Conservation (phyloP, 108 stramenopile species). For the Fragilaria crotonensis region DNA sequence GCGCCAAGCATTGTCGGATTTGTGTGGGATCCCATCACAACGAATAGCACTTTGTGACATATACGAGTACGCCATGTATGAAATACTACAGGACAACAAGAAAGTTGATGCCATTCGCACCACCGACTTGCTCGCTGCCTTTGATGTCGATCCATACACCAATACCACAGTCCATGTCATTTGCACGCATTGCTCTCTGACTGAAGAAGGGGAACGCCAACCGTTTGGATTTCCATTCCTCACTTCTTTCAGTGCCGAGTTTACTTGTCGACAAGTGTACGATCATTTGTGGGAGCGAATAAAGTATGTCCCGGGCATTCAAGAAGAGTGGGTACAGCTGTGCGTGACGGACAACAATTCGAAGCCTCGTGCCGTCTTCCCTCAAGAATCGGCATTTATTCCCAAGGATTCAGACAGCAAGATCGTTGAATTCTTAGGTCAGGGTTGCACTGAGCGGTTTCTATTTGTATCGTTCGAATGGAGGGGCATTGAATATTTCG, state of each 20-base stretch:
- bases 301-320: conserved; percentile 16
- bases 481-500: conserved; percentile 6
- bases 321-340: conserved; percentile 19
- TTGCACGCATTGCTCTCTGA: conserved; percentile 6
- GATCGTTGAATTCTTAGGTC: conserved; percentile 19
- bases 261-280: conserved; percentile 44
- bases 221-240: conserved; percentile 59
- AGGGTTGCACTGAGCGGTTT: conserved; percentile 24
- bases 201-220: conserved; percentile 9
- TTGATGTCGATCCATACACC: conserved; percentile 37
- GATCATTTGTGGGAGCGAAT: conserved; percentile 31
- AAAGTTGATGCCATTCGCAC: conserved; percentile 18
- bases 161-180: conserved; percentile 25
- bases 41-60: conserved; percentile 40
- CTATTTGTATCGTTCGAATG: conserved; percentile 45
- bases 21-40: conserved; percentile 19
- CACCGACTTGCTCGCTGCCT: conserved; percentile 34
- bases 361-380: conserved; percentile 18
- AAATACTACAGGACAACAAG: conserved; percentile 34
- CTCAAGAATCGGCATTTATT: not conserved
- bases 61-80: conserved; percentile 28
- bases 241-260: conserved; percentile 31
- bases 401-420: conserved; percentile 21
- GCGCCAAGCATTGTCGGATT: conserved; percentile 14
- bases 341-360: conserved; percentile 17